These are phyloP conservation scores for Acanthamoeba culbertsoni DNA, from an alignment of 208 protist genomes.

Conservation along the genomic window DNA sequence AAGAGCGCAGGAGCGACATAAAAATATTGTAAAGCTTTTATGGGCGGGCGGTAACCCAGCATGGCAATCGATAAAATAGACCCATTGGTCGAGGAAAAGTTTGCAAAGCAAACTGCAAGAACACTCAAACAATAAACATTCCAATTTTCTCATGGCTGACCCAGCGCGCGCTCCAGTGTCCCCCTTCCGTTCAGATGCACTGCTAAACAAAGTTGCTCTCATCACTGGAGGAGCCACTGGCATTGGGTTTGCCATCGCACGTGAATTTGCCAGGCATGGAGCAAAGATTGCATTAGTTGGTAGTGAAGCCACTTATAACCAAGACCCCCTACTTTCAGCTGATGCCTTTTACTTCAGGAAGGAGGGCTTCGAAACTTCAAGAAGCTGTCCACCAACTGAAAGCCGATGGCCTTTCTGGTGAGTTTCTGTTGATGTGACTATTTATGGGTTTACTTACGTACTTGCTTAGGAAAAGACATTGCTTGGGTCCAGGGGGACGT, in stretches of 20 bases:
- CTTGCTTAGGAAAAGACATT: not conserved
- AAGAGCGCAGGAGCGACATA: slow-evolving; percentile 54
- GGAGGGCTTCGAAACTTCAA: not conserved
- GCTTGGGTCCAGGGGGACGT: slow-evolving; percentile 51
- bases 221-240: slow-evolving; percentile 75
- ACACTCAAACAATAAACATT: too few relatives aligned
- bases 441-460: not conserved
- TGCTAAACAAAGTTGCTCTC: slow-evolving; percentile 68
- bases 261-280: slow-evolving; percentile 28
- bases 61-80: too few relatives aligned
- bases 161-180: too few relatives aligned
- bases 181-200: slow-evolving; percentile 46
- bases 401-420: not conserved
- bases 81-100: too few relatives aligned
- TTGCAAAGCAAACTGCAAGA: too few relatives aligned
- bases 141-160: too few relatives aligned
- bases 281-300: slow-evolving; percentile 32
- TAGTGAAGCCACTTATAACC: not conserved
- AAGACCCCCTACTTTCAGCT: not conserved
- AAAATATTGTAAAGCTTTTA: slow-evolving; percentile 61
- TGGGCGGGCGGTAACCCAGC: too few relatives aligned
- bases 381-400: slow-evolving; percentile 34
- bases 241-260: slow-evolving; percentile 68
- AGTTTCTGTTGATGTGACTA: not conserved
- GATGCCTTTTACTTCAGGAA: not conserved